phyloP scores from a whole-genome alignment of 805 yeast genomes.

The Metschnikowia orientalis region DNA sequence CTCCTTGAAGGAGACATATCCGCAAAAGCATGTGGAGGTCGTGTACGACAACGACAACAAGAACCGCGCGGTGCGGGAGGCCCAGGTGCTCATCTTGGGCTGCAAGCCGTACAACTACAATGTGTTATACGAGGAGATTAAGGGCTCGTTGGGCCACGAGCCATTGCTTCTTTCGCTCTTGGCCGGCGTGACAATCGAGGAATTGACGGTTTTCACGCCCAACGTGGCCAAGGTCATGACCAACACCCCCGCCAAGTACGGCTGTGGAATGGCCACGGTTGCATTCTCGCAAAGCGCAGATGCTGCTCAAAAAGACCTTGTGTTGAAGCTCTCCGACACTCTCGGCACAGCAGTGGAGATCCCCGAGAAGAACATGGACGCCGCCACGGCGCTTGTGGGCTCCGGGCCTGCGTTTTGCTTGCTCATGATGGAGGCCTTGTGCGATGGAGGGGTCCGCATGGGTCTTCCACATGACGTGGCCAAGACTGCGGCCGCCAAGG shows the following conservation, averaged over 20 bases:
- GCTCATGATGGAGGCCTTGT: conserved; percentile 82
- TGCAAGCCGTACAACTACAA: conserved; percentile 83
- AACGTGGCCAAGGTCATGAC: conserved; percentile 92
- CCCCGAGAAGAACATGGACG: conserved; percentile 93
- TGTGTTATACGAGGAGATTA: conserved; percentile 51
- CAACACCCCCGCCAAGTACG: conserved; percentile 91
- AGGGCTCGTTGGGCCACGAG: conserved; percentile 44
- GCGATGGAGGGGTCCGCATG: conserved; percentile 92
- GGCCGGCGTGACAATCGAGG: conserved; percentile 88
- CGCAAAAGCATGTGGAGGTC: conserved; percentile 44
- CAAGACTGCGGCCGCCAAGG: conserved; percentile 84
- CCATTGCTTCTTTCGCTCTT: conserved; percentile 70
- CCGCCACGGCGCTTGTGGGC: conserved; percentile 91
- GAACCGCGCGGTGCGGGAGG: conserved; percentile 51
- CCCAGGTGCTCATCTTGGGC: conserved; percentile 75
- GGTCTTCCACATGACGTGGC: conserved; percentile 87
- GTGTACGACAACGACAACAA: conserved; percentile 44
- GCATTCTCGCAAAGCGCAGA: conserved; percentile 58
- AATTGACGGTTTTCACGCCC: conserved; percentile 50
- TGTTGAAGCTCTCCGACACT: conserved; percentile 52
- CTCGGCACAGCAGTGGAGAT: conserved; percentile 64
- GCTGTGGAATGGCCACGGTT: conserved; percentile 93
- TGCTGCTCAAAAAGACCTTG: conserved; percentile 40
- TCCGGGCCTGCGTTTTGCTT: conserved; percentile 95
- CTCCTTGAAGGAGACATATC: conserved; percentile 42